A percentile compares a stretch with the other conserved stretches of the same genome.
Conservation (phyloP, 805 yeast genomes). For the Ogataea trehaloabstinens region DNA sequence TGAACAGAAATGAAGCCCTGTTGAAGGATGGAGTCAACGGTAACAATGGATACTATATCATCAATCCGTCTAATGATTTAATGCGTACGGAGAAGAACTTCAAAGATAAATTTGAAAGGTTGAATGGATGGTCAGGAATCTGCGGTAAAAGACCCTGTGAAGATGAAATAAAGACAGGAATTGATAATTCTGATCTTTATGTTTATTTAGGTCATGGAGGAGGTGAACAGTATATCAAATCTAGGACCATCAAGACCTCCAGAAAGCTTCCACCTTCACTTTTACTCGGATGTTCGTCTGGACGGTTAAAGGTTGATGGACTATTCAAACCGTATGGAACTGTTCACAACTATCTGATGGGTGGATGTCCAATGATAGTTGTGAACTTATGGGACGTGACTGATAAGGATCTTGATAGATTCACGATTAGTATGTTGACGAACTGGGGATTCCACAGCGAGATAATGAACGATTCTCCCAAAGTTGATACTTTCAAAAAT, state of each 20-base stretch:
- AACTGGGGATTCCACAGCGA: slow-evolving; percentile 55
- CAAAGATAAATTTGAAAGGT: slow-evolving; percentile 38
- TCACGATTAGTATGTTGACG: slow-evolving; percentile 58
- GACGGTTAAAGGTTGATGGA: slow-evolving; percentile 56
- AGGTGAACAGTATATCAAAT: slow-evolving; percentile 77
- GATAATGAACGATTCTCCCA: not conserved
- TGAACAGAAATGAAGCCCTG: slow-evolving; percentile 20
- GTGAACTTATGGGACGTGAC: slow-evolving; percentile 97
- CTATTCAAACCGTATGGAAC: slow-evolving; percentile 73
- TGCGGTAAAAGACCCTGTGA: slow-evolving; percentile 60
- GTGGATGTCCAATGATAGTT: slow-evolving; percentile 79
- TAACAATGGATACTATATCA: slow-evolving; percentile 52
- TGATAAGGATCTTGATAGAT: slow-evolving; percentile 88
- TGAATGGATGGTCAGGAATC: slow-evolving; percentile 51
- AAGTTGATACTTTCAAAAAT: not conserved
- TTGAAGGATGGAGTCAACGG: slow-evolving; percentile 20
- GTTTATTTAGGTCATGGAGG: slow-evolving; percentile 95
- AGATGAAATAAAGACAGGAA: slow-evolving; percentile 41
- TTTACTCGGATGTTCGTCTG: slow-evolving; percentile 90
- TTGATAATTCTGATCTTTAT: slow-evolving; percentile 49
- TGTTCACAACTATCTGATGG: slow-evolving; percentile 67
- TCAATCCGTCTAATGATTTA: slow-evolving; percentile 85
- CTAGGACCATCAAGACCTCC: slow-evolving; percentile 48
- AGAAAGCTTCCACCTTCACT: slow-evolving; percentile 54
- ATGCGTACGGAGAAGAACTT: slow-evolving; percentile 61